Base-by-base conservation (phyloP, 768 basidiomycete genomes). In the Lactarius indigo region DNA sequence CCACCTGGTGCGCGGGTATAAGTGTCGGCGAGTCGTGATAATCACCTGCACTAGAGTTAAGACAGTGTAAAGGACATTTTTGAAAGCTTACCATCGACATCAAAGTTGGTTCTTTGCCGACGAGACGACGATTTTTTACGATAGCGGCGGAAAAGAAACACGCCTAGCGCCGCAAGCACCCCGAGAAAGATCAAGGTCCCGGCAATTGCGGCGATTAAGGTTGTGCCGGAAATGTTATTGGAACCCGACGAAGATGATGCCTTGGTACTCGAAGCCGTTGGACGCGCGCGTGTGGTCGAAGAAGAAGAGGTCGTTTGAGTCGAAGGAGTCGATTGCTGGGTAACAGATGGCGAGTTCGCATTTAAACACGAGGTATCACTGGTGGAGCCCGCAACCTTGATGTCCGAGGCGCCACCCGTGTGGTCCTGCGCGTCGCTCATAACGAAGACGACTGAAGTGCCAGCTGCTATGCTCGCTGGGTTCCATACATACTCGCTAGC, bases 331-430 rank as follows among this genome's bases (percentile, higher is more conserved):
- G 59, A 35, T 30, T 69, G 44, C 20, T 67, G 62, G n/a, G 79
- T 87, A 5, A 85, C 83, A 15, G 84, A 81, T 2, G 87, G 86
- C 0, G 87, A 88, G 42, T 68, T 72, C 31, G 72, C 70, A 70
- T 81, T 81, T 28, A 91, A 74, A 71, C 90, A 91, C 23, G 79
- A 79, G 28, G 65, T 72, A 61, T 85, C 79, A 65, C 79, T 79
- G 2, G 85, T 83, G 35, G 73, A 73, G 10, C 79, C 78, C 20
- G 90, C 85, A 6, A 69, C 74, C 66, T 74, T 70, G n/a, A 85
- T 65, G 68, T 85, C 81, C n/a, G 87, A 85, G 64, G 80, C 80
- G 23, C 89, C 89, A 58, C 90, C 89, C 63, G 80, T 78, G 55
- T 79, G 75, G 13, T 84, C 83, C 57, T 70, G 65, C 13, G 83